A percentile compares a stretch with the other conserved stretches of the same genome.
Conservation (phyloP, 2,329 filamentous ascomycete genomes). For the Aureobasidium sp. region DNA sequence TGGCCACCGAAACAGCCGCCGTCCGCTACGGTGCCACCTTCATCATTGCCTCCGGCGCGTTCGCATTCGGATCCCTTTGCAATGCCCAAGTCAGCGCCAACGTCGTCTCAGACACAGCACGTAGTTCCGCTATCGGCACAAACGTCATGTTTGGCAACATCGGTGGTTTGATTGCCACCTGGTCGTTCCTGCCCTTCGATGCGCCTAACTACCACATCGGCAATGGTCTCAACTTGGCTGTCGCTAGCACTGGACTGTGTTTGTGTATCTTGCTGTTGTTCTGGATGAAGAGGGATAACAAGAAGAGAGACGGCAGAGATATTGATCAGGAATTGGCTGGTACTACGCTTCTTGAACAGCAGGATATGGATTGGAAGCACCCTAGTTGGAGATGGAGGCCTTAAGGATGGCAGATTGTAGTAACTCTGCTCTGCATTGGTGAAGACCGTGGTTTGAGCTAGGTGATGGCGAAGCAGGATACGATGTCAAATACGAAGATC, state of each 20-base stretch:
- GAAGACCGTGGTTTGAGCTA: not conserved
- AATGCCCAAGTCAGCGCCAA: slow-evolving; percentile 63
- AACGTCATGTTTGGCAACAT: slow-evolving; percentile 66
- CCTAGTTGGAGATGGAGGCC: slow-evolving; percentile 55
- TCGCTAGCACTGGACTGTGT: slow-evolving; percentile 46
- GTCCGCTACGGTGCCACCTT: slow-evolving; percentile 64
- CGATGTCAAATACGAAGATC: not conserved
- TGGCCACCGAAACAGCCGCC: slow-evolving; percentile 42
- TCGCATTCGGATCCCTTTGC: slow-evolving; percentile 54
- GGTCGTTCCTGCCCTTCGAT: slow-evolving; percentile 52
- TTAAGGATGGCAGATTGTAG: slow-evolving; percentile 12
- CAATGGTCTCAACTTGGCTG: slow-evolving; percentile 61
- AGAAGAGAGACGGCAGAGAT: slow-evolving; percentile 44
- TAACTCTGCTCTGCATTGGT: not conserved
- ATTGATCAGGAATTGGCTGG: slow-evolving; percentile 49
- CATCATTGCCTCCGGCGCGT: slow-evolving; percentile 56
- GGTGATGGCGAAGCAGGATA: not conserved
- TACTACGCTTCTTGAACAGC: slow-evolving; percentile 43
- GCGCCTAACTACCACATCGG: slow-evolving; percentile 60
- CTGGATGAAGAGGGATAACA: slow-evolving; percentile 59
- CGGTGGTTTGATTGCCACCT: slow-evolving; percentile 39
- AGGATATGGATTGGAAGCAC: slow-evolving; percentile 58
- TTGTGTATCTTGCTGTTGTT: slow-evolving; percentile 37
- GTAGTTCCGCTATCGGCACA: slow-evolving; percentile 56
- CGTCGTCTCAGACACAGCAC: slow-evolving; percentile 61